Base-by-base conservation (phyloP, 352 stramenopile genomes). In the Peronospora destructor region DNA sequence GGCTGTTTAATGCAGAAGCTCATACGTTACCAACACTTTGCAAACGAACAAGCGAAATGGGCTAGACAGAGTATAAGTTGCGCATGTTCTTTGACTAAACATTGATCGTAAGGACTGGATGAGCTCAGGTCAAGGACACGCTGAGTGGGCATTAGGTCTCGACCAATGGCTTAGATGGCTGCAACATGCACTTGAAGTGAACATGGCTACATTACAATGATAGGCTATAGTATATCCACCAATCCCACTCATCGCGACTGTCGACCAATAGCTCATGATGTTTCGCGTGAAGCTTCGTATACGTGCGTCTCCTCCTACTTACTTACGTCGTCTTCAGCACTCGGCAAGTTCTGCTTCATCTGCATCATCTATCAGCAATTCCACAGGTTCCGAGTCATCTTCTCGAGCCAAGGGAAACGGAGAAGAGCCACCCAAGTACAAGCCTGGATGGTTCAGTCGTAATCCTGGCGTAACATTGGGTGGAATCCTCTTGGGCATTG, bases 401-500 rank as follows among this genome's bases (percentile, higher is more conserved):
- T 44, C 38, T 51, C 41, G 35, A 13, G 25, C 28, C 35, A 32
- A 32, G 10, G 42, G 19, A 13, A 51, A 23, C 17, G 58, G 61
- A 3, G 72, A 78, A 16, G 70, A 88, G 47, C 46, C 63, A 39
- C 73, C 78, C 35, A 87, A 91, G 56, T 88, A 86, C 66, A 87
- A 87, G 53, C 81, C 81, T 32, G 82, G 82, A 21, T 89, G 75
- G 63, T 92, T 92, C 66, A 92, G 82, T 43, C 82, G 82, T 61
- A 87, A 92, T 46, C 82, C 82, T 1, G 82, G 78, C n/a, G 56
- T 88, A 44, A 83, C 79, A 36, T 61, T 92, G 30, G 75, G 77
- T 41, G 75, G 68, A 26, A 83, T 90, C 21, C 39, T 90, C 40
- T 38, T 89, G 8, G 66, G 62, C 14, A 92, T 90, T 42, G 67